Evolutionary conservation across 805 yeast species (phyloP).

Genomic region (Candida sonorensis): DNA sequence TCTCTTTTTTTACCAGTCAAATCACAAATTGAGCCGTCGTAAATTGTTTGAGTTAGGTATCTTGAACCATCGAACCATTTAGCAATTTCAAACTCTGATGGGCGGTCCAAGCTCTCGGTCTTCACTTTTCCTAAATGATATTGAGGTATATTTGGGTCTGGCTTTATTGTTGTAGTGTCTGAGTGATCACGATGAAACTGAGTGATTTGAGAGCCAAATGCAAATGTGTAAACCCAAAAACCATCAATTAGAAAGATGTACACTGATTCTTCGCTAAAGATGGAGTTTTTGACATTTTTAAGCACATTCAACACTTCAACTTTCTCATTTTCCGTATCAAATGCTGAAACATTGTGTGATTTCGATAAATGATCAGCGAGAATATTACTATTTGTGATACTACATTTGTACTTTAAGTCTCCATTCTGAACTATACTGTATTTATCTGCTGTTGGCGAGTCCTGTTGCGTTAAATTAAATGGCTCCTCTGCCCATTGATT

Average conservation of each 20-base stretch:
- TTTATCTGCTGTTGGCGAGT: background rate
- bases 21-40: slow-evolving; percentile 28
- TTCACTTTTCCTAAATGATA: slow-evolving; percentile 14
- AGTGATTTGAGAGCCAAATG: slow-evolving; percentile 1
- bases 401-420: slow-evolving; percentile 4
- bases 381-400: slow-evolving; percentile 3
- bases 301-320: slow-evolving; percentile 14
- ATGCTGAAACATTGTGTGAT: background rate
- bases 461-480: background rate
- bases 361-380: background rate
- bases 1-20: slow-evolving; percentile 25
- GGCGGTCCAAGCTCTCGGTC: slow-evolving; percentile 7
- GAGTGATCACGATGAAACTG: slow-evolving; percentile 5
- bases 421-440: background rate
- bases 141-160: slow-evolving; percentile 6
- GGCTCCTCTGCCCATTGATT: slow-evolving; percentile 12
- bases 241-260: no score
- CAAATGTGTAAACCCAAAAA: slow-evolving; percentile 11
- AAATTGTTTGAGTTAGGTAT: slow-evolving; percentile 22
- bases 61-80: slow-evolving; percentile 17
- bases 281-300: slow-evolving; percentile 8
- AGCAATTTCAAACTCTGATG: slow-evolving; percentile 20
- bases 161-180: background rate
- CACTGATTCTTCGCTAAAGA: no score
- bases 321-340: slow-evolving; percentile 9